phyloP scores from a whole-genome alignment of 495 filamentous ascomycete genomes.

The Penicillium odoratum region DNA sequence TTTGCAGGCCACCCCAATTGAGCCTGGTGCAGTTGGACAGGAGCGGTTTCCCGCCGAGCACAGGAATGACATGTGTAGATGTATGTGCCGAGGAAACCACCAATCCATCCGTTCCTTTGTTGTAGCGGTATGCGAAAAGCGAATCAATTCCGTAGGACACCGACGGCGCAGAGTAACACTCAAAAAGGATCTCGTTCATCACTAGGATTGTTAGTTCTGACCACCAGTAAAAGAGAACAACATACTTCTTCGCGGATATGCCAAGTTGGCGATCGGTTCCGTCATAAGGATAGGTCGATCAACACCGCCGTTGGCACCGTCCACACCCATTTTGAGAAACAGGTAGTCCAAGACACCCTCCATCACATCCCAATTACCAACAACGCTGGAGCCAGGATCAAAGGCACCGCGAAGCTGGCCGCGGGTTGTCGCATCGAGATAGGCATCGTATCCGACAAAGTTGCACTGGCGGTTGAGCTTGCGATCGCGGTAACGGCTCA shows the following conservation, averaged over 20 bases:
- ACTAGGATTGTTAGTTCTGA: conserved; percentile 50
- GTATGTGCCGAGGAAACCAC: conserved; percentile 91
- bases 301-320: conserved; percentile 68
- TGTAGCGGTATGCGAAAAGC: conserved; percentile 91
- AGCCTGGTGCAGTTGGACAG: conserved; percentile 81
- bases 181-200: conserved; percentile 96
- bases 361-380: conserved; percentile 97
- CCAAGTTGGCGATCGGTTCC: conserved; percentile 86
- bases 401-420: conserved; percentile 90
- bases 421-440: conserved; percentile 86
- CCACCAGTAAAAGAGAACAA: conserved; percentile 6
- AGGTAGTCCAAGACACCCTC: conserved; percentile 90
- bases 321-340: conserved; percentile 88
- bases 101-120: conserved; percentile 81
- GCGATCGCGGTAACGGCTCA: conserved; percentile 90
- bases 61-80: conserved; percentile 93
- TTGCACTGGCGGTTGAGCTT: conserved; percentile 86
- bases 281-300: conserved; percentile 93
- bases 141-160: conserved; percentile 94
- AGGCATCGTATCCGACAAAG: conserved; percentile 89
- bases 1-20: conserved; percentile 92
- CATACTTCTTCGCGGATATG: conserved; percentile 82
- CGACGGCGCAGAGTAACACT: conserved; percentile 85
- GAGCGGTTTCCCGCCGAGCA: conserved; percentile 79
- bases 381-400: conserved; percentile 83